These are phyloP conservation scores for Dovyalis caffra DNA, from an alignment of 345 rosid species.

Conservation along the genomic window DNA sequence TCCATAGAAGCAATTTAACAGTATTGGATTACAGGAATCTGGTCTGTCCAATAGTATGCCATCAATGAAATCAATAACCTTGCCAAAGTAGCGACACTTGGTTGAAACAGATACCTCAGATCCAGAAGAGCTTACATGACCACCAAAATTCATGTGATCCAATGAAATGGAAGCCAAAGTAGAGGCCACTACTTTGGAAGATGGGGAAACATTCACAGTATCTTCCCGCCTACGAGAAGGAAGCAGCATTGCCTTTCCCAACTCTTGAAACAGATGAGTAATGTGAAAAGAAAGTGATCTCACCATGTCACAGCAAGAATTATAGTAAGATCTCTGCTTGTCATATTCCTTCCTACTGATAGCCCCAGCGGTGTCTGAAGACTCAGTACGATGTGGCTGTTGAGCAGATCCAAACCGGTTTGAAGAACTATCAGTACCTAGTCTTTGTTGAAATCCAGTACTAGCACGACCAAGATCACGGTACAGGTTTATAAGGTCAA, in stretches of 20 bases:
- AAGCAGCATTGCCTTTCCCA: conserved; percentile 90
- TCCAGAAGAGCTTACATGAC: conserved; percentile 49
- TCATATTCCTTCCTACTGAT: conserved; percentile 56
- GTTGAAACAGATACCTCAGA: conserved; percentile 65
- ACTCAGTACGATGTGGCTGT: conserved; percentile 40
- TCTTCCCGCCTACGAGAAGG: conserved; percentile 97
- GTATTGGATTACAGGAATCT: conserved; percentile 86
- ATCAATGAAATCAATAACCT: conserved; percentile 85
- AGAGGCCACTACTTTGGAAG: conserved; percentile 80
- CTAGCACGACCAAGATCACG: conserved; percentile 83
- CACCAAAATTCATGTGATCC: conserved; percentile 76
- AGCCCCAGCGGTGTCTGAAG: conserved; percentile 49
- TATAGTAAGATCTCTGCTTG: conserved; percentile 70
- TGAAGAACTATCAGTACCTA: conserved; percentile 47
- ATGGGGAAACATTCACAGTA: conserved; percentile 66
- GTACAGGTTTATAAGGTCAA: conserved; percentile 87
- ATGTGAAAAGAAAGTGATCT: conserved; percentile 86
- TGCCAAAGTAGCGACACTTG: conserved; percentile 93
- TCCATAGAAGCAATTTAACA: conserved; percentile 77
- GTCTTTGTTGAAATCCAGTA: conserved; percentile 66
- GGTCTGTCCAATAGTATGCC: conserved; percentile 80
- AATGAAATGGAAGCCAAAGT: conserved; percentile 72
- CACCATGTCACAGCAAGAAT: conserved; percentile 92
- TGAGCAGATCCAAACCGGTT: conserved; percentile 43
- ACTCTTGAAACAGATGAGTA: conserved; percentile 86